Evolutionary conservation across 1,139 yeast species (phyloP), one percentile per base, ranked within the genome.

Genomic region (Ogataea hybrid): DNA sequence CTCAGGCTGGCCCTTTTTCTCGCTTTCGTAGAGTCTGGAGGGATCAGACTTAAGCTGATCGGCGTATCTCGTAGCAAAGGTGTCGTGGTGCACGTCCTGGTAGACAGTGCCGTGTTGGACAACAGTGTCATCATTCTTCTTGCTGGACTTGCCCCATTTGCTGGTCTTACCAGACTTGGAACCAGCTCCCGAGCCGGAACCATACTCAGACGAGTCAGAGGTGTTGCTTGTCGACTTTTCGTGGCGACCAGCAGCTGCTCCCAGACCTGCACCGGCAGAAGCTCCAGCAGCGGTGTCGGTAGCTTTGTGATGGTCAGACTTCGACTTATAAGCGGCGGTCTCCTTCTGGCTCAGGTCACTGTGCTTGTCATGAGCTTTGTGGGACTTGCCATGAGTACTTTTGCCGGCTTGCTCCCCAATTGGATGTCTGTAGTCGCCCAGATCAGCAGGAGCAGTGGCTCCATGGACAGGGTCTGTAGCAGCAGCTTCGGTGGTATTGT

Each of bases 21-120:
- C 44, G n/a, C 25, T 15, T 12, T 25, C 28, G 8, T 29, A 12
- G 17, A 39, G 27, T 17, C 25, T 34, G 14, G 39, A 22, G 12
- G 42, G 7, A 15, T 35, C 39, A 9, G 41, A 14, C 27, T 28
- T 25, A 3, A 28, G 21, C 8, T 28, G 21, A 11, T n/a, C 9
- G 5, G 30, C 17, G 28, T 39, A 29, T 29, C 28, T 30, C 15
- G 37, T 11, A 3, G 39, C 35, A 12, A 39, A 29, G 23, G 37
- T 32, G 9, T 42, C 46, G 11, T 42, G 35, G 22, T 45, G 51
- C 21, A 43, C 44, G 15, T 44, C 51, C 21, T 42, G 42, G 36
- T 49, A 49, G 9, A 45, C 43, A 2, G 50, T 49, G 7, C 53
- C 53, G 23, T 44, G 32, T 32, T 46, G 50, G 14, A 33, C 25